Evolutionary conservation across 1,139 yeast genomes (phyloP).

Genomic region (Scheffersomyces segobiensis): DNA sequence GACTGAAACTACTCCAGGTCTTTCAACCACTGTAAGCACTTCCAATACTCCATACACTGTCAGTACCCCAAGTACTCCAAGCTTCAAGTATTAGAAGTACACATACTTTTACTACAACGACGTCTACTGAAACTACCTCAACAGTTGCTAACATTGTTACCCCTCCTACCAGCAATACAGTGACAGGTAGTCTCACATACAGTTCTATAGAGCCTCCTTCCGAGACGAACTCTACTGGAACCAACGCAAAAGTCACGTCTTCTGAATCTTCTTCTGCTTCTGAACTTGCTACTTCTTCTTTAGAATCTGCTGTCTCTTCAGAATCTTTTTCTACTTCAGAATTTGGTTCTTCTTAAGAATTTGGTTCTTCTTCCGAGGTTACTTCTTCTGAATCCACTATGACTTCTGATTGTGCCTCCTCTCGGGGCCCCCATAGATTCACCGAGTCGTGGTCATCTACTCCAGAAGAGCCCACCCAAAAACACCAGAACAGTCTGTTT

Average conservation of each 20-base stretch:
- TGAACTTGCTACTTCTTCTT: too few species aligned
- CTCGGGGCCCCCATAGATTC: slow-evolving; percentile 9
- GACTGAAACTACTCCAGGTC: not conserved
- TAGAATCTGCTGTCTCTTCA: not conserved
- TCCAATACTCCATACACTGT: not conserved
- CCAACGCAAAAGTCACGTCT: too few species aligned
- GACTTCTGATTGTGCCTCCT: slow-evolving; percentile 6
- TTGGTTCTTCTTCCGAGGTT: slow-evolving; percentile 1
- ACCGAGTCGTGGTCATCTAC: slow-evolving; percentile 7
- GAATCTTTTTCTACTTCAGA: not conserved
- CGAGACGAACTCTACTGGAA: too few species aligned
- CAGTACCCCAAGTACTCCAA: not conserved
- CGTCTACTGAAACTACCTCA: not conserved
- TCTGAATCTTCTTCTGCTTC: too few species aligned
- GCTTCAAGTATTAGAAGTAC: too few species aligned
- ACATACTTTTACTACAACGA: not conserved
- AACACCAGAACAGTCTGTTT: slow-evolving; percentile 3
- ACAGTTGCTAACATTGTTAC: not conserved
- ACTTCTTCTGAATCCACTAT: not conserved
- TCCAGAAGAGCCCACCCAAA: slow-evolving; percentile 7
- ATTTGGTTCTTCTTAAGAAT: not conserved
- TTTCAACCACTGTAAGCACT: not conserved
- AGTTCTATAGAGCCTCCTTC: too few species aligned
- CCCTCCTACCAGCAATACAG: too few species aligned
- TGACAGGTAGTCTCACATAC: too few species aligned